Percentiles rank a stretch among this genome's conserved stretches.
These are phyloP conservation scores for Westerdykella sp. DNA, from an alignment of 2,329 filamentous ascomycete genomes.

Conservation along the genomic window DNA sequence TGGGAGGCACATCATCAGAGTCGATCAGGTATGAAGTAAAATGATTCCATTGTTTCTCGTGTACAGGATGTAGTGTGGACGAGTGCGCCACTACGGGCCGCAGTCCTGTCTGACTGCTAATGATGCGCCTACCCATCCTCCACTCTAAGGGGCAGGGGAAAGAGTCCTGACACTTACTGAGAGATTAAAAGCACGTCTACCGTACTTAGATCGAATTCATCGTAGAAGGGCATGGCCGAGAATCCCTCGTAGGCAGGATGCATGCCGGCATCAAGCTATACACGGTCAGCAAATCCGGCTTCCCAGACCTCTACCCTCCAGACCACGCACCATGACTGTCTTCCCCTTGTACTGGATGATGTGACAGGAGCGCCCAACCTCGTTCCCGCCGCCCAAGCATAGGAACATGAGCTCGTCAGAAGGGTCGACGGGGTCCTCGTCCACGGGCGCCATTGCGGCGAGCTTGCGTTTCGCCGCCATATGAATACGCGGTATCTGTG, in stretches of 20 bases:
- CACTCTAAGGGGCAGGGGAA: slow-evolving; percentile 12
- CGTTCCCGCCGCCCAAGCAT: slow-evolving; percentile 89
- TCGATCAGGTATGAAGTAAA: slow-evolving; percentile 31
- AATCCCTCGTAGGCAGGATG: slow-evolving; percentile 95
- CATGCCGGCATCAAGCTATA: slow-evolving; percentile 88
- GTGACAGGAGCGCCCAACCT: slow-evolving; percentile 94
- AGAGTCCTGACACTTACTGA: slow-evolving; percentile 68
- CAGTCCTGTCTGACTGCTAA: slow-evolving; percentile 20
- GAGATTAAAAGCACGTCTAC: slow-evolving; percentile 96
- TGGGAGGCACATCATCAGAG: slow-evolving; percentile 31
- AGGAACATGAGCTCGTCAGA: slow-evolving; percentile 92
- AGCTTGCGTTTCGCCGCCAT: slow-evolving; percentile 97
- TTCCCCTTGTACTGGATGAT: slow-evolving; percentile 99
- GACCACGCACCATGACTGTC: slow-evolving; percentile 79
- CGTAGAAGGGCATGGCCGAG: slow-evolving; percentile 90
- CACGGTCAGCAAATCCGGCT: slow-evolving; percentile 17
- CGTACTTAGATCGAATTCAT: slow-evolving; percentile 95
- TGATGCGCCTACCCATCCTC: slow-evolving; percentile 26
- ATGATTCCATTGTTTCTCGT: slow-evolving; percentile 37
- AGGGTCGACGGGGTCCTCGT: slow-evolving; percentile 85
- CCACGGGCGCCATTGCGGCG: slow-evolving; percentile 65
- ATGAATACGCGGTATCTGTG: background rate
- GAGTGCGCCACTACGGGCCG: slow-evolving; percentile 4
- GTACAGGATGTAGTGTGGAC: slow-evolving; percentile 26
- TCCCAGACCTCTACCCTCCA: background rate